Evolutionary conservation across 345 rosid species (phyloP), one percentile per base, ranked within the genome.

Genomic region (Linum tenue): DNA sequence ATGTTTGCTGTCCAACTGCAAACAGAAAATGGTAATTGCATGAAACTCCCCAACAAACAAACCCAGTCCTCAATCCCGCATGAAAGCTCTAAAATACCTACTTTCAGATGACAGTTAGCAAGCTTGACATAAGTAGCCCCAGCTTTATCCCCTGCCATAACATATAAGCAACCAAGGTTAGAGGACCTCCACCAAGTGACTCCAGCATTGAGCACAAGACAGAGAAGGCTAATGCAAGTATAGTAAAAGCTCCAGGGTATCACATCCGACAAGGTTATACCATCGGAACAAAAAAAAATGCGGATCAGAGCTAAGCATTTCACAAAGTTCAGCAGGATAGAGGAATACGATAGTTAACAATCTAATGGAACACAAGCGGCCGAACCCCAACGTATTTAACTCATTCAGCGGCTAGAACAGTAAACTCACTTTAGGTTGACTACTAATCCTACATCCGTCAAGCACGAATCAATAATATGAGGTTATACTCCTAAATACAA

Each of bases 1-100:
- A 66, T 90, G 95, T 67, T 86, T 85, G 88, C 95, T 86, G 53
- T 88, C 92, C 67, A 83, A 70, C 97, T 88, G 78, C 60, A 79
- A 7, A 74, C 59, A 64, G 5, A 73, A 15, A 41, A 2, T 17
- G 55, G 70, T 14, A 39, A 60, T 58, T 67, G 53, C 68, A 63
- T 8, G 44, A 8, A 37, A 75, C 12, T n/a, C 48, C 2, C 6
- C 35, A 10, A 8, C 15, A 10, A 37, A 56, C 51, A 39, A 55
- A 56, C 10, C 42, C 14, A 10, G 66, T 22, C 41, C 61, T 41
- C 22, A 56, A 68, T 44, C 14, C 4, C 7, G 16, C 59, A 15
- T 56, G 59, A 63, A 69, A 67, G 5, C 40, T 17, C 44, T 37
- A 55, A 55, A 59, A 3, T 2, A 31, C 9, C 55, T 51, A 82